Base-by-base conservation (phyloP, 2,329 filamentous ascomycete species). In the Colletotrichum kahawae region DNA sequence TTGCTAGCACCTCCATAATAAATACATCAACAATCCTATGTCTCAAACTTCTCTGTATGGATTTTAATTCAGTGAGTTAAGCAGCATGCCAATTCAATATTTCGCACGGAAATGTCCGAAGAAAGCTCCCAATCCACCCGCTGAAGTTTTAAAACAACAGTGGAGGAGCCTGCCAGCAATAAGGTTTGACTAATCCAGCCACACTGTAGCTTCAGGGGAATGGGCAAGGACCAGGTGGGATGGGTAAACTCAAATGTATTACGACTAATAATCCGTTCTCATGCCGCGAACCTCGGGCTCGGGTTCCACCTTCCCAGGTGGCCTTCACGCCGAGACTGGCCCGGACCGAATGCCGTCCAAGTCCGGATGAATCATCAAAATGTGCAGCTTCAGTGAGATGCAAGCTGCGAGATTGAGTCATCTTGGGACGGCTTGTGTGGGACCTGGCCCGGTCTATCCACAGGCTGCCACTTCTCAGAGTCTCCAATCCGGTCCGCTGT, bases 401-500 rank as follows among this genome's bases (percentile, higher is more conserved):
- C 43, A 21, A 63, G 33, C 31, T 43, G 65, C 7, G 59, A 60
- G 9, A 8, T 27, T 18, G 71, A 54, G 38, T 43, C 38, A 10
- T 60, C 62, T 13, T 56, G 36, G 12, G 67, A 62, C 29, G 36
- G 14, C 38, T 66, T 43, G 1, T 21, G 65, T 7, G 18, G 31
- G 7, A 57, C 24, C 7, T 24, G 31, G 7, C n/a, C 33, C 5
- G 65, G 51, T 12, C 21, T 67, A 14, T 67, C 10, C 4, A 21
- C 38, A 9, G 72, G 62, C 33, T 71, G 68, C 71, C 71, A 76
- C 36, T 64, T 21, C n/a, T 71, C 70, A 6, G 83, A 78, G 72
- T 87, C 85, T 6, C 85, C 85, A 21, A 84, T 78, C 5, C 82
- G 80, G 76, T 88, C 86, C 2, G 79, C 81, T 6, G 85, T 86